Evolutionary conservation across 768 basidiomycete genomes (phyloP).

Genomic region (Boletus bicolor): DNA sequence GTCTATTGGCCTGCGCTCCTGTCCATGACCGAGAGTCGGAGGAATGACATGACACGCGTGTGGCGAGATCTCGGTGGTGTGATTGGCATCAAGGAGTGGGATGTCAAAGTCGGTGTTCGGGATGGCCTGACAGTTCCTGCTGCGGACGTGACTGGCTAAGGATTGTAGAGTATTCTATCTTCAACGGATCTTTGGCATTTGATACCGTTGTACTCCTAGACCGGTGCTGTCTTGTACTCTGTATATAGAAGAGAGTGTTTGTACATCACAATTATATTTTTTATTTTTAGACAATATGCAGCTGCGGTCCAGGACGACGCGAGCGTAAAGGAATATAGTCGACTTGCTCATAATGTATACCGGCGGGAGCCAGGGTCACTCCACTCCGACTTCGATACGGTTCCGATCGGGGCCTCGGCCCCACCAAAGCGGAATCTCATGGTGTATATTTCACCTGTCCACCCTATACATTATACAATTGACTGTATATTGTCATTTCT

Average conservation of each 20-base stretch:
- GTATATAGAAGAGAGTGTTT: not conserved
- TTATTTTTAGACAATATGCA: too few species aligned
- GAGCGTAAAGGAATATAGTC: too few species aligned
- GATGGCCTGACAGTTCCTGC: slow-evolving; percentile 8
- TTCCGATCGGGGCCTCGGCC: too few species aligned
- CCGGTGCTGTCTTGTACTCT: not conserved
- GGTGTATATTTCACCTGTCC: too few species aligned
- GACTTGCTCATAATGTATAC: too few species aligned
- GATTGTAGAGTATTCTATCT: slow-evolving; percentile 6
- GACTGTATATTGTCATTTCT: too few species aligned
- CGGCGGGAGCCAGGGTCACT: too few species aligned
- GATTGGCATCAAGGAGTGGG: slow-evolving; percentile 77
- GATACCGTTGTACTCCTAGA: not conserved
- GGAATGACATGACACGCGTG: slow-evolving; percentile 46
- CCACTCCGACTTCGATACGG: too few species aligned
- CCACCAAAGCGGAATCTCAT: too few species aligned
- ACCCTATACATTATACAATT: too few species aligned
- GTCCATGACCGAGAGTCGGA: slow-evolving; percentile 49
- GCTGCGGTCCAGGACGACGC: too few species aligned
- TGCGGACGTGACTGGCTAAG: slow-evolving; percentile 4
- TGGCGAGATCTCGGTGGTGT: slow-evolving; percentile 70
- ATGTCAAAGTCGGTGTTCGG: slow-evolving; percentile 50
- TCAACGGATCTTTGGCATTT: not conserved
- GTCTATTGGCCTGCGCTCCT: slow-evolving; percentile 72
- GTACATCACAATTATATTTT: not conserved